Conservation (phyloP, 1,284 basidiomycete genomes). For the Macrocystidia cucumis region DNA sequence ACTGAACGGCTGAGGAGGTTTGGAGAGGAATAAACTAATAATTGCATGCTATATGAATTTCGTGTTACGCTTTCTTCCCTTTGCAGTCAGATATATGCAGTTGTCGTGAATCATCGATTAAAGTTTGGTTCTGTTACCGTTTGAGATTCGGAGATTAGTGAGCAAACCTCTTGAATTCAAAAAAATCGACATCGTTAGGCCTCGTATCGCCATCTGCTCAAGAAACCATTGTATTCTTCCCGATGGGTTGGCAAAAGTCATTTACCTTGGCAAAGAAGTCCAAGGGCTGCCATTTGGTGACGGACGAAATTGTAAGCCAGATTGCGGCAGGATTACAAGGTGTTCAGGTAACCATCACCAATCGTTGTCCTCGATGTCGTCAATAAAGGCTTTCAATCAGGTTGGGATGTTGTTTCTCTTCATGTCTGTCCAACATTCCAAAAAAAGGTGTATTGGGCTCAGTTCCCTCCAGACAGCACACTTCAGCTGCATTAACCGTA, state of each 20-base stretch:
- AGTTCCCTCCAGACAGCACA: slow-evolving; percentile 64
- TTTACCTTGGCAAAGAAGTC: slow-evolving; percentile 56
- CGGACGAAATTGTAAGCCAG: slow-evolving; percentile 66
- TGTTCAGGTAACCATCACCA: slow-evolving; percentile 44
- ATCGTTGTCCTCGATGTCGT: neutral
- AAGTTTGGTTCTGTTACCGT: no score
- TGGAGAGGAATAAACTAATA: no score
- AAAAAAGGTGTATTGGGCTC: neutral
- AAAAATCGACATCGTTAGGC: no score
- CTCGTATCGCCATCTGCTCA: neutral
- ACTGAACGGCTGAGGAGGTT: slow-evolving; percentile 41
- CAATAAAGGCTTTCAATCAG: slow-evolving; percentile 24
- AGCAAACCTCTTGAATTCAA: no score
- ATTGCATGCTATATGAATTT: no score
- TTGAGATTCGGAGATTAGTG: no score
- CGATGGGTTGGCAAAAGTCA: slow-evolving; percentile 90
- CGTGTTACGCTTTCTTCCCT: no score
- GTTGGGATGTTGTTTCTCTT: slow-evolving; percentile 71
- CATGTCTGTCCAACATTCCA: slow-evolving; percentile 39
- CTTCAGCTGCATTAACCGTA: slow-evolving; percentile 82
- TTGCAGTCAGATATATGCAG: no score
- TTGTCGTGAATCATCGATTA: no score
- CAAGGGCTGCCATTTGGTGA: slow-evolving; percentile 85
- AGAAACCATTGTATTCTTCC: neutral
- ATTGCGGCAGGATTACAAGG: slow-evolving; percentile 69